Evolutionary conservation across 2,329 filamentous ascomycete species (phyloP), one percentile per base, ranked within the genome.

Genomic region (Fusarium miscanthi): DNA sequence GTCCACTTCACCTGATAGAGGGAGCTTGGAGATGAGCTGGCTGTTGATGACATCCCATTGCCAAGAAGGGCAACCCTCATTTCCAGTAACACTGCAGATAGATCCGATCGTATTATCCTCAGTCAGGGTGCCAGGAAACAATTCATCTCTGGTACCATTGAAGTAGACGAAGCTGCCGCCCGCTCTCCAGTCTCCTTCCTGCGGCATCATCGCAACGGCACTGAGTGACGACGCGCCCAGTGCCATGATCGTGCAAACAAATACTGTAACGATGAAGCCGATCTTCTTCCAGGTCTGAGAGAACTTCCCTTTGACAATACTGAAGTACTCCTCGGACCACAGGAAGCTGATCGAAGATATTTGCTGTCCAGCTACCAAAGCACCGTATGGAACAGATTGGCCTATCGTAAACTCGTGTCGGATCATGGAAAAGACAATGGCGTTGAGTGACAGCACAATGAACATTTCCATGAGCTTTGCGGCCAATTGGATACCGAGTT

Each of bases 391-490:
- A 6, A 75, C 73, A 14, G 66, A 66, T 17, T 75, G 57, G 0
- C 70, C 70, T 1, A 66, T 63, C 3, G 69, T 75, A 14, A 75
- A 73, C 33, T 75, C 72, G 14, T 72, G 54, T 2, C 73, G 59
- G 2, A 75, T 64, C 46, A 75, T 75, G 40, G 73, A 53, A 45
- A 75, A 75, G 1, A 75, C 59, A 0, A 75, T 66, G 4, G 66
- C 65, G 19, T 59, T 75, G 14, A 75, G 58, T 14, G 73, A 75
- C 3, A 75, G 21, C 2, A 71, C 63, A 12, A 75, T 75, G 9
- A 75, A 73, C 59, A 75, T 52, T 14, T 75, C 72, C 73, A 75
- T 75, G 21, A 75, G 40, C 57, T 75, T 75, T 1, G 73, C 70
- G 2, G 73, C 69, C 16, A 75, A 62, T 6, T 75, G 73, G 6